phyloP scores from a whole-genome alignment of 2,329 filamentous ascomycete species.

The Rutstroemia sp. region DNA sequence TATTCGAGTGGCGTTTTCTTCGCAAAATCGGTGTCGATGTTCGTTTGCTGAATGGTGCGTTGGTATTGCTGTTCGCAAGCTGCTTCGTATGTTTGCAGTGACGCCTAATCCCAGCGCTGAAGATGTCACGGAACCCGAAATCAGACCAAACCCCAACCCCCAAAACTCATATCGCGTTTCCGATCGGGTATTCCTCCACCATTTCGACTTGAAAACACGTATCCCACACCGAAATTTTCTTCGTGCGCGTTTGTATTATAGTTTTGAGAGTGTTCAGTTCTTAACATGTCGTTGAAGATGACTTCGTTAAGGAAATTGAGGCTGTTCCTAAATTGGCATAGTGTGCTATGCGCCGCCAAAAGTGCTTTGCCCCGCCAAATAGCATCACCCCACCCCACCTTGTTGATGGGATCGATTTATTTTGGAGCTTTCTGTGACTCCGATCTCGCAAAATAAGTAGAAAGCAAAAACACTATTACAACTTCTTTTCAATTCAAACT shows the following conservation, averaged over 20 bases:
- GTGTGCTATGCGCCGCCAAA: no score
- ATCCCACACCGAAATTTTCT: neutral
- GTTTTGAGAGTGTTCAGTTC: slow-evolving; percentile 11
- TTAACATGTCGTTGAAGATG: slow-evolving; percentile 27
- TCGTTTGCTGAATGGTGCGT: neutral
- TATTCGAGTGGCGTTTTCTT: no score
- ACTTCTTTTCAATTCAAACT: neutral
- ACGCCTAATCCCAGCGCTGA: neutral
- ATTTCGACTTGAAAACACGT: neutral
- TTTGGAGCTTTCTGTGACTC: neutral
- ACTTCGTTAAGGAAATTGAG: neutral
- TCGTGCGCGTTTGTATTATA: slow-evolving; percentile 13
- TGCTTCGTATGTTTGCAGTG: neutral
- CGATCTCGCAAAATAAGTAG: slow-evolving; percentile 5
- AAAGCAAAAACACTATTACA: neutral
- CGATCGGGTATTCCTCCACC: slow-evolving; percentile 22
- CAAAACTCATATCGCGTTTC: slow-evolving; percentile 2
- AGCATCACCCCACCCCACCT: slow-evolving; percentile 3
- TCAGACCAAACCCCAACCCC: neutral
- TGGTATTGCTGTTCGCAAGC: neutral
- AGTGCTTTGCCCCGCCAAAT: neutral
- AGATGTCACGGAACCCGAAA: neutral
- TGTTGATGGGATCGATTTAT: neutral
- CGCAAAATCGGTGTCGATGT: no score
- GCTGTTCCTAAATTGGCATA: slow-evolving; percentile 6